Conservation (phyloP, 345 rosid genomes). For the Acer saccharum region DNA sequence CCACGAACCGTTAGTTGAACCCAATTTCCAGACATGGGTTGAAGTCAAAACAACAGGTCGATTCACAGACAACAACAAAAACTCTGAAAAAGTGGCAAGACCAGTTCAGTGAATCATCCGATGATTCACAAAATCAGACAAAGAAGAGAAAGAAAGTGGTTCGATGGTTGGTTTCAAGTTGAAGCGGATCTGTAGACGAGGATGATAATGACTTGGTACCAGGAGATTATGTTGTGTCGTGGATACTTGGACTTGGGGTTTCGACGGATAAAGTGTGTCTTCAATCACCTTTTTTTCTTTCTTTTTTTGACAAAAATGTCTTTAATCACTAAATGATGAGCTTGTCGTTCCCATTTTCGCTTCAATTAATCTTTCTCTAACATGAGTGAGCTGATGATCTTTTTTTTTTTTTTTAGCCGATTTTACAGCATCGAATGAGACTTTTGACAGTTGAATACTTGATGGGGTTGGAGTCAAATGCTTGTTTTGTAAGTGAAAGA, state of each 20-base stretch:
- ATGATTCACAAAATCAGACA: constrained; percentile 4
- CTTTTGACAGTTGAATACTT: neutral
- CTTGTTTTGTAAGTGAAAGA: neutral
- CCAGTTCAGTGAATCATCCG: constrained; percentile 16
- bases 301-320: too few species aligned
- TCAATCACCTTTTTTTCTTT: neutral
- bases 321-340: neutral
- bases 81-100: constrained; percentile 11
- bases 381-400: too few species aligned
- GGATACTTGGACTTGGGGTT: neutral
- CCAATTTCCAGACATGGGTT: constrained; percentile 52
- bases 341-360: neutral
- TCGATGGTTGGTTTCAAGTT: constrained; percentile 36
- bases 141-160: constrained; percentile 16
- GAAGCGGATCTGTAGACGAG: constrained; percentile 41
- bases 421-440: neutral
- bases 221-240: constrained; percentile 21
- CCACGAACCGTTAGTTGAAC: constrained; percentile 37
- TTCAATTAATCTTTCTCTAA: neutral
- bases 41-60: constrained; percentile 12
- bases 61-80: neutral
- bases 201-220: constrained; percentile 54
- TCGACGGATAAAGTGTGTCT: neutral
- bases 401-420: neutral
- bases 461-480: neutral